Base-by-base conservation (phyloP, 1,284 basidiomycete genomes). In the Fistulinella staudtii region DNA sequence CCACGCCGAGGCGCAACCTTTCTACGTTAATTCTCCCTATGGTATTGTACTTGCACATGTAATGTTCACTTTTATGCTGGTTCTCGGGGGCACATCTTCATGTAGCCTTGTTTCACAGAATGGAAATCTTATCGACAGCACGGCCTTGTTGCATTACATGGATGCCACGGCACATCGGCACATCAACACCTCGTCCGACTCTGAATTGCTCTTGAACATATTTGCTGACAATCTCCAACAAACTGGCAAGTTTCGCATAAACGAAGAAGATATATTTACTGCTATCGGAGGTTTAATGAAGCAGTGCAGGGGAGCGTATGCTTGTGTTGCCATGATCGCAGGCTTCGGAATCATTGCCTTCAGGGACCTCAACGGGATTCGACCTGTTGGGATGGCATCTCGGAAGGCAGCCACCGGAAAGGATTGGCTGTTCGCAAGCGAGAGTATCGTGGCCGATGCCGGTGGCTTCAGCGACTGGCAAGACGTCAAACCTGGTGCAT, bases 1-100 rank as follows among this genome's bases (percentile, higher is more conserved):
- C 47, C 89, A 97, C 57, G 87, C 94, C n/a, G 96, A 99, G 67
- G 94, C 96, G 5, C 96, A 99, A 65, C 96, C 96, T 2, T 99
- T 99, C 78, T 99, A 99, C 67, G 96, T 99, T 59, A 99, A 99
- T 74, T 95, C 93, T 17, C 96, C 96, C 8, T 97, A 96, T 64
- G 96, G 96, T 46, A 97, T 99, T 62, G 92, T 94, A 49, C 90
- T 99, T 65, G 95, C 92, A 25, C 96, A 99, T 76, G 93, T 93
- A 35, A 62, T 55, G 88, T 42, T 44, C 9, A 9, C 36, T 33
- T 18, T 43, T 14, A 11, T 41, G 13, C 25, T 28, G 39, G 17
- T 22, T 20, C 3, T 15, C 31, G 8, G 20, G 28, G 23, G 29
- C 10, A 9, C 18, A 11, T 17, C 28, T 29, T 50, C 21, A 57